Conservation (phyloP, 1,284 basidiomycete species). For the Athelia sp. region DNA sequence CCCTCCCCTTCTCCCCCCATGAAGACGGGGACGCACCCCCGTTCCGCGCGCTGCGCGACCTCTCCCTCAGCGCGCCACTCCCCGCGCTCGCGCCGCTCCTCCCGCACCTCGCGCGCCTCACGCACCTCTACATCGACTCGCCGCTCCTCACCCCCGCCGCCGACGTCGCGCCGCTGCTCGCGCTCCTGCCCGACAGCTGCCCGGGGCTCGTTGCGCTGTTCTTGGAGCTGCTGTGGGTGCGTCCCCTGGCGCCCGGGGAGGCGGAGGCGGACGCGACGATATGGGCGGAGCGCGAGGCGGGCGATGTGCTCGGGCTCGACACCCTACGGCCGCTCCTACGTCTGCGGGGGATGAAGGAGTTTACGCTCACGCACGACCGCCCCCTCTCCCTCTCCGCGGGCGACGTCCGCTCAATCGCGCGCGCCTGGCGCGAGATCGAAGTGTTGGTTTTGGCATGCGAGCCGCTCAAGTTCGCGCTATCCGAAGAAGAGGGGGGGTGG, state of each 20-base stretch:
- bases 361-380: slow-evolving; percentile 40
- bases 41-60: slow-evolving; percentile 51
- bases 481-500: too few relatives aligned
- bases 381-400: slow-evolving; percentile 41
- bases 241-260: slow-evolving; percentile 7
- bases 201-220: slow-evolving; percentile 38
- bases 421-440: slow-evolving; percentile 44
- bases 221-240: slow-evolving; percentile 24
- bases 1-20: slow-evolving; percentile 38
- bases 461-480: slow-evolving; percentile 31
- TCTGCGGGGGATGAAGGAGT: slow-evolving; percentile 21
- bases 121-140: slow-evolving; percentile 46
- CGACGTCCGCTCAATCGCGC: slow-evolving; percentile 46
- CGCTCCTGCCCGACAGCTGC: slow-evolving; percentile 39
- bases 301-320: slow-evolving; percentile 36
- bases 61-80: slow-evolving; percentile 40
- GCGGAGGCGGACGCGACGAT: background rate
- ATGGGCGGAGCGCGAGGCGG: slow-evolving; percentile 1
- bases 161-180: slow-evolving; percentile 37
- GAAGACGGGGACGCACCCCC: too few relatives aligned
- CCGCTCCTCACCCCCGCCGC: slow-evolving; percentile 34
- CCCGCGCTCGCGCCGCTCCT: slow-evolving; percentile 39
- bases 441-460: slow-evolving; percentile 45
- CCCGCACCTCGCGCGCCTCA: slow-evolving; percentile 41
- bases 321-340: slow-evolving; percentile 45